Evolutionary conservation across 2,329 filamentous ascomycete genomes (phyloP).

Genomic region (Trichoderma atrobrunneum): DNA sequence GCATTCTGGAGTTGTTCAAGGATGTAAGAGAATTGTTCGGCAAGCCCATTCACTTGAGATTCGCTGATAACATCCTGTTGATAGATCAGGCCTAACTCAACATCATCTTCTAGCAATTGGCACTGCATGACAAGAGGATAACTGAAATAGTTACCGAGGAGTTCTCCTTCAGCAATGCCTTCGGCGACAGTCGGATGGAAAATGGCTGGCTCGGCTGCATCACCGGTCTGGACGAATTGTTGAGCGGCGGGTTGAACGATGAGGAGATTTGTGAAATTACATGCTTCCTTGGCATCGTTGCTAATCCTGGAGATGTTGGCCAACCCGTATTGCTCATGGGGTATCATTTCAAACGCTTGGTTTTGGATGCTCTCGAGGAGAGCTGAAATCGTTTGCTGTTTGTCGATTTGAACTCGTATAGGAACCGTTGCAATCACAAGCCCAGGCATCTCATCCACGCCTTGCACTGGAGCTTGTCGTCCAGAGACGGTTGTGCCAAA

Average conservation of each 20-base stretch:
- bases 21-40: slow-evolving; percentile 5
- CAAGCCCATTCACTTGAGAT: neutral
- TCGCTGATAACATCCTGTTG: neutral
- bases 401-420: neutral
- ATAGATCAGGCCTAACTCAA: neutral
- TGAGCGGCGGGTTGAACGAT: neutral
- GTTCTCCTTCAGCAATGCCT: neutral
- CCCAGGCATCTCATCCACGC: slow-evolving; percentile 24
- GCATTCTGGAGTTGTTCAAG: neutral
- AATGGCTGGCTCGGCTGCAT: neutral
- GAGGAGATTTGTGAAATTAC: neutral
- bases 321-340: slow-evolving; percentile 9
- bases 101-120: neutral
- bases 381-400: neutral
- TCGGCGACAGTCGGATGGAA: neutral
- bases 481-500: slow-evolving; percentile 26
- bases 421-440: slow-evolving; percentile 26
- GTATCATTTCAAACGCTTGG: slow-evolving; percentile 8
- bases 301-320: neutral
- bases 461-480: slow-evolving; percentile 22
- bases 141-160: neutral
- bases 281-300: slow-evolving; percentile 2
- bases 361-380: slow-evolving; percentile 2
- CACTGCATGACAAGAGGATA: slow-evolving; percentile 11
- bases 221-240: neutral